Evolutionary conservation across 345 rosid species (phyloP), one percentile per base, ranked within the genome.

Genomic region (Salix suchowensis): DNA sequence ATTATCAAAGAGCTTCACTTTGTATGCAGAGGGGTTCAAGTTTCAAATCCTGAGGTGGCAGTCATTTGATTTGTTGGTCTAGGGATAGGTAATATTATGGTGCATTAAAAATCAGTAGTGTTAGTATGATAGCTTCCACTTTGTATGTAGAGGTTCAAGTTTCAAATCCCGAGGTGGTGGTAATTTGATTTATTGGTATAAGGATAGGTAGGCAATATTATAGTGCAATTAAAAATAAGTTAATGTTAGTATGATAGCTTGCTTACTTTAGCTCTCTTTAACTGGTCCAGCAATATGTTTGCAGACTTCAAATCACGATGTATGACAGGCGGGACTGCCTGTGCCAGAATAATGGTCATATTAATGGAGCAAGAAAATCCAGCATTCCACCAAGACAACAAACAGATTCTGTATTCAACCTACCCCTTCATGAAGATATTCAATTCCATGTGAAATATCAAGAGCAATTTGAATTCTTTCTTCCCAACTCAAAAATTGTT

Each of bases 301-400:
- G 98, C 97, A 2, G 99, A 92, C 85, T 92, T 96, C n/a, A 96
- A 84, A 81, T 96, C 99, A 30, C 99, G 94, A 74, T 96, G 99
- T 62, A 96, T 88, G 71, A 96, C 98, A 0, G 97, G 93, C 7
- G 98, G 99, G 37, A 91, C 95, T 21, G 99, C 98, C 97, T 90
- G 90, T 74, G 74, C 65, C 76, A 82, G 54, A 70, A 64, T 76
- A 32, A 48, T 65, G 66, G 68, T 46, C 39, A 19, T 54, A 40
- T 65, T 16, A 46, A 21, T 68, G 24, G 3, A 21, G n/a, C 34
- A n/a, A 69, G 48, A 34, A 58, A 70, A 69, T 24, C 19, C 76
- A 34, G 50, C 34, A 52, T 36, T 54, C 61, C 23, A 28, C 67
- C 26, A 39, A 1, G 52, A 52, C 72, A 34, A 72, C 34, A 13